Percentiles rank a stretch among this genome's conserved stretches.
These are phyloP conservation scores for Penicillium odoratum DNA, from an alignment of 495 filamentous ascomycete species.

Conservation along the genomic window DNA sequence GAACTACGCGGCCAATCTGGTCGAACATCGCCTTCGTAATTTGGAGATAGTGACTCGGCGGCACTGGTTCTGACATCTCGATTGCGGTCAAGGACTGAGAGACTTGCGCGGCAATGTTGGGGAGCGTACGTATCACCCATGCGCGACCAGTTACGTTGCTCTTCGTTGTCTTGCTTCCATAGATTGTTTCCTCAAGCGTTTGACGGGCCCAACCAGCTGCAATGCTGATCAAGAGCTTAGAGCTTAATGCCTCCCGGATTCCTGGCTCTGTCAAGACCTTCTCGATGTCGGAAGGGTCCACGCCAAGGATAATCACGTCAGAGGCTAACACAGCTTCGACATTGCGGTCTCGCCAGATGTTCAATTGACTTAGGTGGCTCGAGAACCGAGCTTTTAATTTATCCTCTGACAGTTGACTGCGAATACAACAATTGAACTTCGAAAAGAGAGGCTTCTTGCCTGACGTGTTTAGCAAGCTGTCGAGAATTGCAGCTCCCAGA, in stretches of 20 bases:
- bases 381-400: slow-evolving; percentile 21
- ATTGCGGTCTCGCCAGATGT: slow-evolving; percentile 20
- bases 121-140: slow-evolving; percentile 38
- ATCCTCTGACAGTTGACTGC: slow-evolving; percentile 24
- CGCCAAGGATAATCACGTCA: slow-evolving; percentile 33
- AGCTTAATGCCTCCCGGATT: slow-evolving; percentile 22
- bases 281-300: slow-evolving; percentile 35
- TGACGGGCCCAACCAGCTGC: slow-evolving; percentile 41
- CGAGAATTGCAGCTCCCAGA: slow-evolving; percentile 38
- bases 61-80: slow-evolving; percentile 28
- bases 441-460: slow-evolving; percentile 22
- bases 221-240: slow-evolving; percentile 44
- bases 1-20: slow-evolving; percentile 35
- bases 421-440: slow-evolving; percentile 35
- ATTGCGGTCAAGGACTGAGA: slow-evolving; percentile 40
- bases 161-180: slow-evolving; percentile 20
- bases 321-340: slow-evolving; percentile 22
- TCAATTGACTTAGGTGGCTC: slow-evolving; percentile 16
- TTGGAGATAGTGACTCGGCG: slow-evolving; percentile 25
- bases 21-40: slow-evolving; percentile 38
- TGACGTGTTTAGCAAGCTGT: slow-evolving; percentile 26
- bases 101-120: slow-evolving; percentile 42
- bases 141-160: slow-evolving; percentile 17
- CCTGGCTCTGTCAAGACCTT: slow-evolving; percentile 24
- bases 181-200: slow-evolving; percentile 32